Evolutionary conservation across 2,329 filamentous ascomycete species (phyloP).

Genomic region (Talaromyces sp.): DNA sequence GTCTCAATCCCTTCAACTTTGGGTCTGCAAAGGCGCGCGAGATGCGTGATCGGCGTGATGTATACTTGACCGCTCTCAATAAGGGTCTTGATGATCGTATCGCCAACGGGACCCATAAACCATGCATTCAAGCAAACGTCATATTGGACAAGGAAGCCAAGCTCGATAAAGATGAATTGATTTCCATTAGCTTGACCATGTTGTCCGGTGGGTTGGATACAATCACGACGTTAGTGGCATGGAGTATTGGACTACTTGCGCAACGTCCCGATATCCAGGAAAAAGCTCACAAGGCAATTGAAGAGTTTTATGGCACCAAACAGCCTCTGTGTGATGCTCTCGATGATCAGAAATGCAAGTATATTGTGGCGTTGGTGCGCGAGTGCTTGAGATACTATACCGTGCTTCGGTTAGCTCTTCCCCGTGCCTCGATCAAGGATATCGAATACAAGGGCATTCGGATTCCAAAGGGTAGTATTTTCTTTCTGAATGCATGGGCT

Average conservation of each 20-base stretch:
- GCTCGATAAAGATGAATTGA: slow-evolving; percentile 62
- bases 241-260: slow-evolving; percentile 62
- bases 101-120: background rate
- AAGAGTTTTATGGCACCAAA: slow-evolving; percentile 52
- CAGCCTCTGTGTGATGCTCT: slow-evolving; percentile 59
- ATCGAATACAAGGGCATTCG: slow-evolving; percentile 57
- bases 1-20: slow-evolving; percentile 61
- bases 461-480: slow-evolving; percentile 62
- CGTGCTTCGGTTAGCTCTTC: slow-evolving; percentile 62
- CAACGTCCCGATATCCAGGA: slow-evolving; percentile 62
- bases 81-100: slow-evolving; percentile 53
- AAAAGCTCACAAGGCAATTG: slow-evolving; percentile 58
- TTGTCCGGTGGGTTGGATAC: slow-evolving; percentile 66
- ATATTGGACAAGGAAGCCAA: slow-evolving; percentile 59
- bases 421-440: slow-evolving; percentile 61
- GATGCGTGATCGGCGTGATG: slow-evolving; percentile 60
- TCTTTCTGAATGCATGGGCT: slow-evolving; percentile 67
- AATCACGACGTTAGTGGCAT: slow-evolving; percentile 64
- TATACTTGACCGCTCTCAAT: slow-evolving; percentile 60
- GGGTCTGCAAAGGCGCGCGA: slow-evolving; percentile 60
- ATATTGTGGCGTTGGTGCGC: slow-evolving; percentile 62
- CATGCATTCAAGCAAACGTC: background rate
- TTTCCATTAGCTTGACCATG: slow-evolving; percentile 67
- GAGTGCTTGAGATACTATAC: slow-evolving; percentile 63
- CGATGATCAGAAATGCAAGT: slow-evolving; percentile 64